Percentiles rank a stretch among this genome's conserved stretches.
These are phyloP conservation scores for Osmanthus fragrans DNA, from an alignment of 257 asterid genomes.

Conservation along the genomic window DNA sequence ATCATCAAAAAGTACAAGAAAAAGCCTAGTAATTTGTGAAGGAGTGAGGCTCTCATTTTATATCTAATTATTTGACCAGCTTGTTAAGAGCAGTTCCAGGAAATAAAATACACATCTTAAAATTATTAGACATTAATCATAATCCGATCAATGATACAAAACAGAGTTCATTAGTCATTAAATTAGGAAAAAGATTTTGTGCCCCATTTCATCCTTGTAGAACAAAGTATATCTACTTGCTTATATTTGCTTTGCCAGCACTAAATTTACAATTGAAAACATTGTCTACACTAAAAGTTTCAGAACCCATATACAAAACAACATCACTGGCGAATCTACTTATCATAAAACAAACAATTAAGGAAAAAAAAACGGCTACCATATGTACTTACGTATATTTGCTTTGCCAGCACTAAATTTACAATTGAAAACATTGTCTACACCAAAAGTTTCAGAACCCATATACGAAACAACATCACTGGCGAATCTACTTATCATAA, in stretches of 20 bases:
- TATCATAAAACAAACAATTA: neutral
- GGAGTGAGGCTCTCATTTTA: neutral
- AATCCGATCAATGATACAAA: neutral
- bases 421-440: neutral
- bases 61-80: too few species aligned
- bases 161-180: neutral
- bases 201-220: neutral
- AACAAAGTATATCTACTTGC: neutral
- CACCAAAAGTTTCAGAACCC: slow-evolving; percentile 4
- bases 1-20: neutral
- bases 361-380: too few species aligned
- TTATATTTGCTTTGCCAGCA: neutral
- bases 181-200: neutral
- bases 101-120: neutral
- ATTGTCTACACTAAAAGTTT: neutral
- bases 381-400: neutral
- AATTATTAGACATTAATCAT: neutral
- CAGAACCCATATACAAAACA: slow-evolving; percentile 1
- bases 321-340: neutral
- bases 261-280: neutral
- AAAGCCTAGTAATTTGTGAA: neutral
- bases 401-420: neutral
- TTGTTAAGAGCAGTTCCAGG: too few species aligned
- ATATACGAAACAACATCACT: neutral
- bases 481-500: neutral